A percentile compares a stretch with the other conserved stretches of the same genome.
phyloP scores from a whole-genome alignment of 129 eudicot genomes.

The Glebionis coronaria region DNA sequence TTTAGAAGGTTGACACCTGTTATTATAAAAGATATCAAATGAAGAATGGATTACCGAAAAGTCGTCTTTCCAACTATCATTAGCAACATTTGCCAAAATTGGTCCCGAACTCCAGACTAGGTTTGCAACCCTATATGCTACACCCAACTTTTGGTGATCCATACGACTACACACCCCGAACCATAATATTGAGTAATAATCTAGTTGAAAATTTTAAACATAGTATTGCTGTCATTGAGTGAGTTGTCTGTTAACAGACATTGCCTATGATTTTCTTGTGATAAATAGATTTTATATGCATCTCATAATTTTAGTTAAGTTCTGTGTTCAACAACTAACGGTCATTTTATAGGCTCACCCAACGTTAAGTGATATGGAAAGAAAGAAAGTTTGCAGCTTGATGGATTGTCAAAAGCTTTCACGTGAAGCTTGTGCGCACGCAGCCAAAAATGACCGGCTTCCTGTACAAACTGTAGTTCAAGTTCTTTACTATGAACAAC shows the following conservation, averaged over 20 bases:
- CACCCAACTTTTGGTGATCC: too few species aligned
- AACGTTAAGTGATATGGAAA: conserved; percentile 59
- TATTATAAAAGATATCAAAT: neutral
- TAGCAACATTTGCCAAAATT: neutral
- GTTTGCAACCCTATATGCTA: neutral
- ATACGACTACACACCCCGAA: neutral
- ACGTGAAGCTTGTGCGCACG: conserved; percentile 93
- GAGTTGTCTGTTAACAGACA: too few species aligned
- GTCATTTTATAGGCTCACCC: conserved; percentile 77
- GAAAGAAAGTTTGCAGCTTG: conserved; percentile 81
- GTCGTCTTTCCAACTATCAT: neutral
- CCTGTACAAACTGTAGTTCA: conserved; percentile 93
- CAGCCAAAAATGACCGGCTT: conserved; percentile 91
- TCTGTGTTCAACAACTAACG: neutral
- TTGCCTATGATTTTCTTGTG: too few species aligned
- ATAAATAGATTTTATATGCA: neutral
- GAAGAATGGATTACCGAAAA: neutral
- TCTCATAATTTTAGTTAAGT: neutral
- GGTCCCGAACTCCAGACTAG: neutral
- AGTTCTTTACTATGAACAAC: conserved; percentile 95
- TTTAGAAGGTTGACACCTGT: neutral
- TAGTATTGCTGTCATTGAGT: neutral
- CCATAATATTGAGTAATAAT: neutral
- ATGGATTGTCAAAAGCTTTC: conserved; percentile 98
- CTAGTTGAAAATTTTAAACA: neutral